phyloP scores from a whole-genome alignment of 345 rosid genomes.

The Rhodamnia rubescens region DNA sequence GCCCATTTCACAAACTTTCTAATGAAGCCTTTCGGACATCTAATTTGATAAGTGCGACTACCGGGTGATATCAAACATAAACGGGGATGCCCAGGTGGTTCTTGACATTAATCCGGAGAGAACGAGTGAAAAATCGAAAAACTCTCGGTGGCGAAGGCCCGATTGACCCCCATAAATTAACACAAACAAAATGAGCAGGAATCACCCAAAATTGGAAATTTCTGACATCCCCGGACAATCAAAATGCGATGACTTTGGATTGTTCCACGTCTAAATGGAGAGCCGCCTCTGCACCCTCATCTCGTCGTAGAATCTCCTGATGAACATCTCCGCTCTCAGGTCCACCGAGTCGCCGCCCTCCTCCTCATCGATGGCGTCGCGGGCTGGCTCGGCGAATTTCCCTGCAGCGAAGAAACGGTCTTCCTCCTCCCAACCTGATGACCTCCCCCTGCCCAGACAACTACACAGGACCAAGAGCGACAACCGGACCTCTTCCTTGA shows the following conservation, averaged over 20 bases:
- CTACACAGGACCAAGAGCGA: slow-evolving; percentile 19
- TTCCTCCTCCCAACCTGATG: slow-evolving; percentile 2
- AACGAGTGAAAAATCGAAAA: background rate
- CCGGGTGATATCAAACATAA: rapidly evolving
- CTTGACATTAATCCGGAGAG: background rate
- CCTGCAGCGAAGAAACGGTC: background rate
- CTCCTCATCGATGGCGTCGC: background rate
- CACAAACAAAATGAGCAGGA: background rate
- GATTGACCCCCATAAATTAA: too few species aligned
- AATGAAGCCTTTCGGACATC: background rate
- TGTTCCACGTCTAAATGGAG: background rate
- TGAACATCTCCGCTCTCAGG: slow-evolving; percentile 67
- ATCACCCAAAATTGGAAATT: background rate
- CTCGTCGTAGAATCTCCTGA: slow-evolving; percentile 44
- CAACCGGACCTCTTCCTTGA: background rate
- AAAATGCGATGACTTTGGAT: background rate
- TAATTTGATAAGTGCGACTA: background rate
- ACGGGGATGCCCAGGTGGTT: background rate
- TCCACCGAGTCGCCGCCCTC: slow-evolving; percentile 47
- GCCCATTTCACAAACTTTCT: background rate
- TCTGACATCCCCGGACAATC: background rate
- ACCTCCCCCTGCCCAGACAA: slow-evolving; percentile 26
- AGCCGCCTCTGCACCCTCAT: slow-evolving; percentile 55
- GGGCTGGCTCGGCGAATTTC: background rate
- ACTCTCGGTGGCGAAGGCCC: too few species aligned